phyloP scores from a whole-genome alignment of 2,329 filamentous ascomycete species.

The Penicillium concentricum region DNA sequence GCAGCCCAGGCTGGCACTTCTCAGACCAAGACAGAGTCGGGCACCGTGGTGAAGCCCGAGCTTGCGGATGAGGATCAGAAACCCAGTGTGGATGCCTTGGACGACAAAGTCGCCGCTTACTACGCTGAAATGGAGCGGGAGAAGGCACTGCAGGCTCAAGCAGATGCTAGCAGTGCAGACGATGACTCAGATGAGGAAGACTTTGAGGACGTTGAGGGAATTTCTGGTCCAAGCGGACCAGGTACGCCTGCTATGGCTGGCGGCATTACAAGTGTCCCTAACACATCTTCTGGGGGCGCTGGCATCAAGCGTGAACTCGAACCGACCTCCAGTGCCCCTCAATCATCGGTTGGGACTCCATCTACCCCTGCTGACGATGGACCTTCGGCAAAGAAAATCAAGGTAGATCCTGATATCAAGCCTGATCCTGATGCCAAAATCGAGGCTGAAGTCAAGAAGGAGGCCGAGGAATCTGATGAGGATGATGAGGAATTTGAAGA shows the following conservation, averaged over 20 bases:
- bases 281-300: conserved; percentile 18
- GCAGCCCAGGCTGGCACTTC: conserved; percentile 25
- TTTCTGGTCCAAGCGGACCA: conserved; percentile 37
- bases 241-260: conserved; percentile 32
- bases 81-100: conserved; percentile 41
- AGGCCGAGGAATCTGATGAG: conserved; percentile 8
- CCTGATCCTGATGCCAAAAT: conserved; percentile 12
- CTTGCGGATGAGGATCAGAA: conserved; percentile 46
- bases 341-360: conserved; percentile 39
- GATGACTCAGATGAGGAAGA: conserved; percentile 45
- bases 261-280: conserved; percentile 30
- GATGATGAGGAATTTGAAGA: conserved; percentile 7
- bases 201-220: conserved; percentile 47
- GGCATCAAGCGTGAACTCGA: conserved; percentile 42
- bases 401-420: conserved; percentile 16
- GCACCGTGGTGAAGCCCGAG: conserved; percentile 38
- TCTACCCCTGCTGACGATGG: conserved; percentile 39
- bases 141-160: conserved; percentile 41
- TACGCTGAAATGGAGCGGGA: conserved; percentile 48
- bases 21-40: conserved; percentile 32
- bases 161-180: conserved; percentile 43
- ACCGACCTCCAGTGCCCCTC: conserved; percentile 39
- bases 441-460: conserved; percentile 13
- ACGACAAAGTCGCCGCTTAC: conserved; percentile 49
- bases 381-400: conserved; percentile 45